Base-by-base conservation (phyloP, 768 basidiomycete species). In the Kwoniella sp. region DNA sequence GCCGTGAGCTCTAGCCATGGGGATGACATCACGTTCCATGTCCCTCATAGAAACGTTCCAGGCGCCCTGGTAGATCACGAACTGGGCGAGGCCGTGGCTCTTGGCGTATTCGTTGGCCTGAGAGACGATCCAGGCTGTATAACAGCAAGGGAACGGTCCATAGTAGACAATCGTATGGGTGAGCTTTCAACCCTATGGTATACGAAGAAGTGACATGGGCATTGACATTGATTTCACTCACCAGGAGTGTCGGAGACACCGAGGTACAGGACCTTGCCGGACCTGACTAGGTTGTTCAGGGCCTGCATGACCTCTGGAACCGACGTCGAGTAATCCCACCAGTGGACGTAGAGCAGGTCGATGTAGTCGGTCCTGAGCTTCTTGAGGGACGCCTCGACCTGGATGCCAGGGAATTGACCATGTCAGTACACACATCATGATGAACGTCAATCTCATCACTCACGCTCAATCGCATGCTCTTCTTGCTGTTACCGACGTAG, bases 231-330 rank as follows among this genome's bases (percentile, higher is more conserved):
- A n/a, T n/a, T n/a, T 2, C 20, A 55, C 66, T 63, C 23, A 68
- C 67, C 67, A 11, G 75, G 75, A 4, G 71, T 74, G 52, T 77
- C 75, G n/a, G 73, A 77, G 7, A 74, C 52, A 65, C 75, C 75
- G n/a, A 77, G 64, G 50, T 77, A 74, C 50, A 77, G 37, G 23
- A 77, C 75, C 67, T 87, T 86, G 20, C 86, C 84, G 31, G 81
- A 71, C 8, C 73, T 76, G 37, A 88, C 84, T 34, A 88, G 82
- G 22, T 82, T 77, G 66, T 88, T 85, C 7, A 88, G 79, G 8
- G 81, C 75, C 45, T 83, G 82, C 86, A 88, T 86, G 47, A 87
- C 77, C 75, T 88, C 87, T 71, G 85, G 84, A 53, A 88, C 81
- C 17, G 81, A 80, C 11, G 85, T 86, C 15, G 82, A 61, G 65